Evolutionary conservation across 768 basidiomycete species (phyloP), one percentile per base, ranked within the genome.

Genomic region (Suillus subluteus): DNA sequence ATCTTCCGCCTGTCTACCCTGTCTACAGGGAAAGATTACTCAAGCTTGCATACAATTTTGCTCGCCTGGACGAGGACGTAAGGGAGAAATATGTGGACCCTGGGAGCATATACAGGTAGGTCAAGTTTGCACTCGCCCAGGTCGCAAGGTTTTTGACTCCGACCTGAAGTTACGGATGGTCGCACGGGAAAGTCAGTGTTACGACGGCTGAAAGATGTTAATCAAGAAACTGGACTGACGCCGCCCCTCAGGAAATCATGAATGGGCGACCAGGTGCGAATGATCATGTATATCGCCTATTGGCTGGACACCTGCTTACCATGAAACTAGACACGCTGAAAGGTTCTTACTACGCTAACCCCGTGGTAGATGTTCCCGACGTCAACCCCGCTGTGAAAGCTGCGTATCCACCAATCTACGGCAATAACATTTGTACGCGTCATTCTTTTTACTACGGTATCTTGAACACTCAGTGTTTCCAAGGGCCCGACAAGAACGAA

Each of bases 271-370:
- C 91, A 70, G 93, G 91, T 86, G 67, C 69, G 74, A 62, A 16
- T 54, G 48, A n/a, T 15, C 15, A 63, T 58, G 21, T 65, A 23
- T 23, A 63, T 37, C 16, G 40, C 2, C 40, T 21, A 16, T 62
- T 32, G 23, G 46, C n/a, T 64, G 40, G 44, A 40, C 64, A 18
- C 52, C 59, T 30, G 56, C 62, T 63, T 30, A 70, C 30, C 41
- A 35, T 46, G n/a, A 23, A 66, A 23, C 71, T 75, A 90, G 95
- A 98, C 75, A 81, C 84, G 3, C 80, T 96, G 71, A 99, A 98
- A 76, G 97, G 96, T 4, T 95, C 93, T 0, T 99, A 89, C 80
- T 99, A 99, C 75, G 96, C 95, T 66, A 88, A 82, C 43, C 95
- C 95, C 11, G 78, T 90, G 32, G 73, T 89, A 0, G 95, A 96